Evolutionary conservation across 495 filamentous ascomycete species (phyloP).

Genomic region (Jackrogersella multiformis): DNA sequence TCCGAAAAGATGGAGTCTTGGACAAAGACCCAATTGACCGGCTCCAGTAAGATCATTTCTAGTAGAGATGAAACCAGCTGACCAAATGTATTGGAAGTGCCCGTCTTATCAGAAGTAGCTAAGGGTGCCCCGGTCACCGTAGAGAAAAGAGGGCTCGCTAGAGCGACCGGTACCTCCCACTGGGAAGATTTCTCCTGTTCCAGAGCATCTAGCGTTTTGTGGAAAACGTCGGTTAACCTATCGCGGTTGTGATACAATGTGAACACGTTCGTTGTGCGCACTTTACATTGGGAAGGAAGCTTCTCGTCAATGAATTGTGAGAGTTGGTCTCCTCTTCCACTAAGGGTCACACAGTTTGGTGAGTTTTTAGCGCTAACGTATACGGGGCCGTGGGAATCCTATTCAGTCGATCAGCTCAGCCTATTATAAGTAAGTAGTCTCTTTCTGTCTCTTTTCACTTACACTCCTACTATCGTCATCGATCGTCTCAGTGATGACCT

Average conservation of each 20-base stretch:
- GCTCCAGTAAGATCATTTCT: conserved; percentile 2
- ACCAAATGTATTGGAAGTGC: neutral
- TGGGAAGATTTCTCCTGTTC: neutral
- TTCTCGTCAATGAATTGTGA: neutral
- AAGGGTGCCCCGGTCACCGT: neutral
- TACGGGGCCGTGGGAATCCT: neutral
- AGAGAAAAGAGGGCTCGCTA: neutral
- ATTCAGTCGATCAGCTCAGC: neutral
- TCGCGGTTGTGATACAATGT: neutral
- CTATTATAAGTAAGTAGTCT: neutral
- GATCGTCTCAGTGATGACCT: neutral
- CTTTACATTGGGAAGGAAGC: conserved; percentile 1
- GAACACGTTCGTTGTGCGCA: neutral
- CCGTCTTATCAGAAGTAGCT: neutral
- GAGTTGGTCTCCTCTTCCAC: neutral
- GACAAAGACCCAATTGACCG: neutral
- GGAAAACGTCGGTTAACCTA: neutral
- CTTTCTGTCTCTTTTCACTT: neutral
- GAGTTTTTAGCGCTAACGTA: conserved; percentile 4
- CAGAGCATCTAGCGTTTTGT: neutral
- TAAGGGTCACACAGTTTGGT: neutral
- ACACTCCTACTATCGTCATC: neutral
- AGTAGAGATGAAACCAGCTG: neutral
- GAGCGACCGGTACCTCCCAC: neutral
- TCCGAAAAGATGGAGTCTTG: neutral